Evolutionary conservation across 179 eudicot genomes (phyloP).

Genomic region (Beta corolliflora): DNA sequence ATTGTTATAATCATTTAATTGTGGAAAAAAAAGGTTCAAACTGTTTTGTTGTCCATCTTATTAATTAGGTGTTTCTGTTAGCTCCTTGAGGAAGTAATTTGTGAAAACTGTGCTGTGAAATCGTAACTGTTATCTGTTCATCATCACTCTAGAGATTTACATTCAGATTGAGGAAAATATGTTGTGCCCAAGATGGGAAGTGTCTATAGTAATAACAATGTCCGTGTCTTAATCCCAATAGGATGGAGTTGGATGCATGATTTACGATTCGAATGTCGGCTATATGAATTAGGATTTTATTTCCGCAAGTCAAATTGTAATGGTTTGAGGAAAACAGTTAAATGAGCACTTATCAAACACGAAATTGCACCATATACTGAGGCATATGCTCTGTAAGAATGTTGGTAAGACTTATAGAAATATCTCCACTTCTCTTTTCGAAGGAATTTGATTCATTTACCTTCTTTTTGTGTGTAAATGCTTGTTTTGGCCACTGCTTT

Average conservation of each 20-base stretch:
- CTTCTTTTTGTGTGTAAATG: not conserved
- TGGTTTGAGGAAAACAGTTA: not conserved
- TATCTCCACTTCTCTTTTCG: not conserved
- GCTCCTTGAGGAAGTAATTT: not conserved
- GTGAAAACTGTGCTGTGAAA: not conserved
- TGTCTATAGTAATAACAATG: too few relatives aligned
- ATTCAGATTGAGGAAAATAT: too few relatives aligned
- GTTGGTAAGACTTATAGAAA: not conserved
- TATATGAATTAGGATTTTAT: too few relatives aligned
- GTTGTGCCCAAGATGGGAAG: too few relatives aligned
- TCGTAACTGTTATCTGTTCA: not conserved
- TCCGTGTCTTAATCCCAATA: too few relatives aligned
- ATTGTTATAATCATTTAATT: constrained; percentile 26
- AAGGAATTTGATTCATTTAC: not conserved
- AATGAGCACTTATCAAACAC: not conserved
- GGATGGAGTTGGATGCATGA: too few relatives aligned
- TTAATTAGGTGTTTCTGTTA: not conserved
- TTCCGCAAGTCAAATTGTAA: not conserved
- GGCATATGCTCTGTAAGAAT: not conserved
- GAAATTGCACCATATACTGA: not conserved
- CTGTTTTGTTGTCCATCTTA: constrained; percentile 19
- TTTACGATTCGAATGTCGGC: too few relatives aligned
- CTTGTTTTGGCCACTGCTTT: not conserved
- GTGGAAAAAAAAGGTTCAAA: not conserved
- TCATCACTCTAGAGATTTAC: too few relatives aligned